A percentile compares a stretch with the other conserved stretches of the same genome.
Evolutionary conservation across 345 rosid genomes (phyloP).

Genomic region (Gossypium raimondii): DNA sequence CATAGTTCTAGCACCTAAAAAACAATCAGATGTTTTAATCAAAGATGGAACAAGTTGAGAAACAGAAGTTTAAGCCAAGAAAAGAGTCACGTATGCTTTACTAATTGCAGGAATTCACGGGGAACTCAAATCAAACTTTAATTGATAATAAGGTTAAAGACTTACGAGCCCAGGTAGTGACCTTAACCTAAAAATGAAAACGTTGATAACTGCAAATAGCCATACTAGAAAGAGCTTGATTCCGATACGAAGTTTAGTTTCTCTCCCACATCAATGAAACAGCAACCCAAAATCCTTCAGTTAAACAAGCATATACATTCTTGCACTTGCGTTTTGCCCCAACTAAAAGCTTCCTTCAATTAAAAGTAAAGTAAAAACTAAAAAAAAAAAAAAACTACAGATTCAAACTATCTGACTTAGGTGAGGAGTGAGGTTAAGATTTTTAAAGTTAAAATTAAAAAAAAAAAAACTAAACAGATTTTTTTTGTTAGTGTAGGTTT

Average conservation of each 20-base stretch:
- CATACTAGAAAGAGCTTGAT: neutral
- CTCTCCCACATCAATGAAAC: neutral
- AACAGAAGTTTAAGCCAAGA: neutral
- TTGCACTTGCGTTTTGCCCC: neutral
- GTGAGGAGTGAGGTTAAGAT: neutral
- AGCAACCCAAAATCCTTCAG: neutral
- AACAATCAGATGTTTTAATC: neutral
- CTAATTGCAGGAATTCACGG: slow-evolving; percentile 1
- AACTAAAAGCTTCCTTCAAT: neutral
- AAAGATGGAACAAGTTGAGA: slow-evolving; percentile 2
- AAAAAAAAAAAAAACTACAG: neutral
- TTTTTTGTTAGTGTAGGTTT: neutral
- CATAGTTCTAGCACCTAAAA: slow-evolving; percentile 14
- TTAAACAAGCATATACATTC: too few relatives aligned
- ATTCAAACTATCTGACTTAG: neutral
- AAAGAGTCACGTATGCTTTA: neutral
- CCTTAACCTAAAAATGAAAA: slow-evolving; percentile 1
- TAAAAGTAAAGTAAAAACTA: neutral
- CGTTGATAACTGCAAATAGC: neutral
- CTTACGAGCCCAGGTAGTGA: neutral
- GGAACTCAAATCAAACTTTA: neutral
- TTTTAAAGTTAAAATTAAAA: neutral
- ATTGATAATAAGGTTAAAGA: neutral
- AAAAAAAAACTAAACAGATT: too few relatives aligned
- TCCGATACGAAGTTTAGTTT: neutral